Evolutionary conservation across 2,329 filamentous ascomycete genomes (phyloP).

Genomic region (Drechslerella coelobrocha): DNA sequence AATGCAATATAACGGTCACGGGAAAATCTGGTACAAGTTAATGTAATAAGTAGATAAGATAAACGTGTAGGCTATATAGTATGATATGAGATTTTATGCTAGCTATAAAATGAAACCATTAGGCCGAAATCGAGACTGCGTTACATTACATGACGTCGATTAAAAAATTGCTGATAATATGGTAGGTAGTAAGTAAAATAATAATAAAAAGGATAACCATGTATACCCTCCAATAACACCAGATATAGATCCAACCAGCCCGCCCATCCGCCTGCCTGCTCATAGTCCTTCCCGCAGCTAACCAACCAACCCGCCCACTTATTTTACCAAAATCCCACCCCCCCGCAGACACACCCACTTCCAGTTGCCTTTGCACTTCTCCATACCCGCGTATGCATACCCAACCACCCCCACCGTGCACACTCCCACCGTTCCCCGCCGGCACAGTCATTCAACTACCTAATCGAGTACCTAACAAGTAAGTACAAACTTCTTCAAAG

Average conservation of each 20-base stretch:
- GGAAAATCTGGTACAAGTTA: too few relatives aligned
- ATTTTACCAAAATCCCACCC: too few relatives aligned
- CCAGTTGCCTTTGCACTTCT: not conserved
- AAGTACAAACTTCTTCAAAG: too few relatives aligned
- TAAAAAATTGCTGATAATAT: too few relatives aligned
- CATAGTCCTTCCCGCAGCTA: not conserved
- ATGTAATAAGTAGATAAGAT: too few relatives aligned
- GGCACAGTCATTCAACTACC: not conserved
- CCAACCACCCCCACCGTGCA: too few relatives aligned
- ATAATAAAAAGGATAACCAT: not conserved
- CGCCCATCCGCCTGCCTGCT: not conserved
- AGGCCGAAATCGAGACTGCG: too few relatives aligned
- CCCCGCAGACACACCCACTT: not conserved
- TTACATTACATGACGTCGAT: constrained; percentile 1
- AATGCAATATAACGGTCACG: too few relatives aligned
- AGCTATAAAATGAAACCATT: not conserved
- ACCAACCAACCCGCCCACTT: not conserved
- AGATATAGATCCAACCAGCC: not conserved
- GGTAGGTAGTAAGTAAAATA: too few relatives aligned
- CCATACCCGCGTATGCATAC: too few relatives aligned
- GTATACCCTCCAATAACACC: constrained; percentile 1
- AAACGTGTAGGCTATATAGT: not conserved
- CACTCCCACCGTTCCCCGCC: too few relatives aligned
- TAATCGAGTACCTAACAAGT: constrained; percentile 4
- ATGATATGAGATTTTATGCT: not conserved